These are phyloP conservation scores for Reticulascus tulasneorum DNA, from an alignment of 2,329 filamentous ascomycete species.

Conservation along the genomic window DNA sequence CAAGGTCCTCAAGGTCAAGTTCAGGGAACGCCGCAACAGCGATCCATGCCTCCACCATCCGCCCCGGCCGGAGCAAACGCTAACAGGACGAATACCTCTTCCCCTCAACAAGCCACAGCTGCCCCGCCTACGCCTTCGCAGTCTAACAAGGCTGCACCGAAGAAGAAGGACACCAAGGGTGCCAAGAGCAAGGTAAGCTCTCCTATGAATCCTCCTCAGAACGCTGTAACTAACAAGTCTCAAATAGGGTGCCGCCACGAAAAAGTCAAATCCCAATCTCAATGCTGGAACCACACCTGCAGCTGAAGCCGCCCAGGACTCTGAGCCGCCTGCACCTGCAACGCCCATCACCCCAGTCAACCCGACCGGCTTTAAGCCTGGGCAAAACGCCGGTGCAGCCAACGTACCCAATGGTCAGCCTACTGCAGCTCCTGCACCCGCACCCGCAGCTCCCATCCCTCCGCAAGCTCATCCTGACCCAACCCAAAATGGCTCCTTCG, in stretches of 20 bases:
- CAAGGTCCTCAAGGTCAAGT: slow-evolving; percentile 47
- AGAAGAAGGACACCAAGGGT: slow-evolving; percentile 69
- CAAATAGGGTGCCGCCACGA: slow-evolving; percentile 54
- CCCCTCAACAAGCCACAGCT: slow-evolving; percentile 59
- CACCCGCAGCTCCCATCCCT: slow-evolving; percentile 38
- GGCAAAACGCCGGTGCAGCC: slow-evolving; percentile 35
- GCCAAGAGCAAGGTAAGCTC: slow-evolving; percentile 63
- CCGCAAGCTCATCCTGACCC: slow-evolving; percentile 44
- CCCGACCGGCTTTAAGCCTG: slow-evolving; percentile 44
- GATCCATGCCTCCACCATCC: slow-evolving; percentile 64
- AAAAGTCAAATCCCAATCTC: slow-evolving; percentile 57
- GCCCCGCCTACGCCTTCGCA: slow-evolving; percentile 76
- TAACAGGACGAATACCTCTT: slow-evolving; percentile 53
- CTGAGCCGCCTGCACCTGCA: slow-evolving; percentile 56
- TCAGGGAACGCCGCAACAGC: slow-evolving; percentile 69
- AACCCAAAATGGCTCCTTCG: slow-evolving; percentile 38
- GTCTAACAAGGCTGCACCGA: slow-evolving; percentile 67
- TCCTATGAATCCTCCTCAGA: neutral
- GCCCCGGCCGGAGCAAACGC: slow-evolving; percentile 51
- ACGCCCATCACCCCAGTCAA: slow-evolving; percentile 62
- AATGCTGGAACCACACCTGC: slow-evolving; percentile 54
- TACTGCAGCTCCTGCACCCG: slow-evolving; percentile 37
- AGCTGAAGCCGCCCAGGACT: slow-evolving; percentile 51
- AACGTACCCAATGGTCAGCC: slow-evolving; percentile 39
- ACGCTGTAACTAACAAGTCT: neutral